Evolutionary conservation across 768 basidiomycete genomes (phyloP), one percentile per base, ranked within the genome.

Genomic region (Hemileccinum impolitum): DNA sequence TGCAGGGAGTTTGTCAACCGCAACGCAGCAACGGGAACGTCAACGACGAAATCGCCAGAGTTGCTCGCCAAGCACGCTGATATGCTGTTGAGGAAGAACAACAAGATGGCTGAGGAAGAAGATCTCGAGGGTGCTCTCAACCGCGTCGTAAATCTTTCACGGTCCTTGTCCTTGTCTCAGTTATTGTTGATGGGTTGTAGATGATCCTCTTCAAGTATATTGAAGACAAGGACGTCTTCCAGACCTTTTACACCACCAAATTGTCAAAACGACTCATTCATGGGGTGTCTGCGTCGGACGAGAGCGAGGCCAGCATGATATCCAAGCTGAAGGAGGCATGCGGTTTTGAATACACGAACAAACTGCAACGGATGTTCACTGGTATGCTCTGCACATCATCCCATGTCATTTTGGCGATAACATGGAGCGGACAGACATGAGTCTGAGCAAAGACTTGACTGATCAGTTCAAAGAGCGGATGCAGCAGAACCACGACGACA

Each of bases 171-270:
- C 19, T 47, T 0, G 39, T 12, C 30, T 19, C 19, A 25, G 25
- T 7, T 11, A 6, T 10, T 58, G 35, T 65, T 26, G 50, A 46
- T 43, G 32, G 23, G 13, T 32, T 54, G 2, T 62, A 98, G 95
- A 96, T 97, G 94, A 78, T 90, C 13, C 73, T 98, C 42, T 96
- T 99, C 87, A 94, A 94, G 67, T 98, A 96, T 70, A 87, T 97
- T 59, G 92, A 94, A 65, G 94, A 98, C 76, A 96, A 96, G 74
- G 95, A 99, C 57, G 91, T 98, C 12, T 99, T 97, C 83, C 94
- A 95, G 64, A 89, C 89, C 15, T 98, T 95, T 77, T 98, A 99
- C 72, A 89, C 87, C 14, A 95, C 91, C 54, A 94, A 91, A 67
- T 71, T 98, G 19, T 90, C 90, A 31, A 90, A 90, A 65, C 92